Evolutionary conservation across 352 stramenopile genomes (phyloP).

Genomic region (Phytophthora sp.): DNA sequence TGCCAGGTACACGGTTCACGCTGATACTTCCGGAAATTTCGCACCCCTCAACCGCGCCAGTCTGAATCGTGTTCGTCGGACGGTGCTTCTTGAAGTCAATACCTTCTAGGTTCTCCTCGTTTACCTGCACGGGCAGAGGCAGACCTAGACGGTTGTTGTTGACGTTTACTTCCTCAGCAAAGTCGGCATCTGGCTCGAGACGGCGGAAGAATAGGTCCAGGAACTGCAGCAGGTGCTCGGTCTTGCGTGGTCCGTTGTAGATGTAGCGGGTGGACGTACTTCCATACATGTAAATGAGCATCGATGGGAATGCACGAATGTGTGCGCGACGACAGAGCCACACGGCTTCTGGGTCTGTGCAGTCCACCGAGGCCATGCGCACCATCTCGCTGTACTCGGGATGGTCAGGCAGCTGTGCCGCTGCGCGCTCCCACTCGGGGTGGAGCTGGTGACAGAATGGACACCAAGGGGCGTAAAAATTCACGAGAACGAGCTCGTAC

Average conservation of each 20-base stretch:
- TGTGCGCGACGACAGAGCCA: constrained; percentile 73
- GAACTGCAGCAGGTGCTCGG: constrained; percentile 79
- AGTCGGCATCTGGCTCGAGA: constrained; percentile 78
- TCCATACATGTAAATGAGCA: constrained; percentile 90
- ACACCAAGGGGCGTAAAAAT: constrained; percentile 88
- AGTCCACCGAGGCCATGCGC: constrained; percentile 82
- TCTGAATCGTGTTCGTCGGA: constrained; percentile 36
- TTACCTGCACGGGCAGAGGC: constrained; percentile 60
- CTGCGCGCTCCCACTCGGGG: constrained; percentile 78
- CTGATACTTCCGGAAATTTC: constrained; percentile 82
- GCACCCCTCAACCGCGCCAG: constrained; percentile 65
- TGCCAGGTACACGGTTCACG: constrained; percentile 78
- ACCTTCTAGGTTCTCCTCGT: constrained; percentile 55
- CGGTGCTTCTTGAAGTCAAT: constrained; percentile 59
- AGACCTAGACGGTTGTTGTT: constrained; percentile 54
- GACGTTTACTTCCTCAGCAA: constrained; percentile 79
- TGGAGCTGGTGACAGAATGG: constrained; percentile 77
- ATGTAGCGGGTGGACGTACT: constrained; percentile 80
- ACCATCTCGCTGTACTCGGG: constrained; percentile 84
- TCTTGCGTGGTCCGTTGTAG: constrained; percentile 81
- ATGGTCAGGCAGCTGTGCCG: constrained; percentile 71
- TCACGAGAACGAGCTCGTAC: constrained; percentile 86
- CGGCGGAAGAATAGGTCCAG: constrained; percentile 86
- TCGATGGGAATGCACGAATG: constrained; percentile 83
- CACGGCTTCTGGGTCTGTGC: constrained; percentile 64